These are phyloP conservation scores for Colletotrichum camelliae DNA, from an alignment of 2,329 filamentous ascomycete species.

Conservation along the genomic window DNA sequence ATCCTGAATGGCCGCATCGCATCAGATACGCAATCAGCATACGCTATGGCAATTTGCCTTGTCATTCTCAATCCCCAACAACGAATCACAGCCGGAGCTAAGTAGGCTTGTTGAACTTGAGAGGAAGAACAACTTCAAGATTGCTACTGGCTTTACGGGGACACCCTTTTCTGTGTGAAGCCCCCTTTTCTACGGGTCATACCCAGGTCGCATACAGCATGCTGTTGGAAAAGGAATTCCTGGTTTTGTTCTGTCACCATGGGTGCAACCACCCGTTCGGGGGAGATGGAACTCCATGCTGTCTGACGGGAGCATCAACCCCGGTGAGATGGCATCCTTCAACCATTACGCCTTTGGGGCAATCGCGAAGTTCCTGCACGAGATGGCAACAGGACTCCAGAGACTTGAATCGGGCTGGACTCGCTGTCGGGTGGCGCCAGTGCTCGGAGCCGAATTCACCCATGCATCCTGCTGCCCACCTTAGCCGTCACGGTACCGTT, in stretches of 20 bases:
- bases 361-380: slow-evolving; percentile 41
- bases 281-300: slow-evolving; percentile 48
- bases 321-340: slow-evolving; percentile 45
- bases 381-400: slow-evolving; percentile 27
- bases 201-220: slow-evolving; percentile 37
- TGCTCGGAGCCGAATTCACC: background rate
- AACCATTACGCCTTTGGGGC: slow-evolving; percentile 47
- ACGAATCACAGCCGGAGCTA: background rate
- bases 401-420: slow-evolving; percentile 29
- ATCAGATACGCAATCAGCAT: slow-evolving; percentile 26
- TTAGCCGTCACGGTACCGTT: background rate
- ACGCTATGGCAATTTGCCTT: slow-evolving; percentile 26
- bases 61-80: slow-evolving; percentile 9
- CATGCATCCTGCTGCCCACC: background rate
- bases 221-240: slow-evolving; percentile 35
- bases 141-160: slow-evolving; percentile 28
- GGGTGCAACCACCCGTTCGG: slow-evolving; percentile 45
- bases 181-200: background rate
- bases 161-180: slow-evolving; percentile 25
- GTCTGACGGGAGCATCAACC: slow-evolving; percentile 41
- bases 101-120: slow-evolving; percentile 6
- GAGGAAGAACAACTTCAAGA: background rate
- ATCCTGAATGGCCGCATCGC: slow-evolving; percentile 14
- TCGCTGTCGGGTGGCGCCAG: background rate
- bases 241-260: slow-evolving; percentile 44